Percentiles rank a stretch among this genome's conserved stretches.
Evolutionary conservation across 148 eudicot species (phyloP).

Genomic region (Fallopia convolvulus): DNA sequence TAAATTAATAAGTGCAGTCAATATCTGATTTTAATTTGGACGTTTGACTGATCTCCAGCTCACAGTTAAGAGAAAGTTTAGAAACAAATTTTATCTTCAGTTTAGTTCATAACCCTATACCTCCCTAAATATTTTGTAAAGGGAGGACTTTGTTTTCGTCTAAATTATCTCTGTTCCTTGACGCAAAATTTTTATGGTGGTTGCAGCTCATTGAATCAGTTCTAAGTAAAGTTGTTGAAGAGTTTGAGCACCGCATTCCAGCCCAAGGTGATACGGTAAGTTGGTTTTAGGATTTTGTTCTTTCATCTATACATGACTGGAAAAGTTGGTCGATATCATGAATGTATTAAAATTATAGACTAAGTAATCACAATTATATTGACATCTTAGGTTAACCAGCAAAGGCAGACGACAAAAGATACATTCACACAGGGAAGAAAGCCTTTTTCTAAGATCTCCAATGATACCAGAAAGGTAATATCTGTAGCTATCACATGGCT

Average conservation of each 20-base stretch:
- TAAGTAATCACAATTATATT: not conserved
- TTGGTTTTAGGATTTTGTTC: not conserved
- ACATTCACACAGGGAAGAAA: conserved; percentile 31
- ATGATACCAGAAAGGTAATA: conserved; percentile 39
- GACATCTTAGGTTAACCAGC: conserved; percentile 18
- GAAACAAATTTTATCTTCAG: not conserved
- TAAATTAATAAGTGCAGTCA: not conserved
- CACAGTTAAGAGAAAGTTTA: not conserved
- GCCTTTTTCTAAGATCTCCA: conserved; percentile 29
- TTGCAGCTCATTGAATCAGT: conserved; percentile 65
- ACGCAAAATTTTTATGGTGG: not conserved
- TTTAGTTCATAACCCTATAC: not conserved
- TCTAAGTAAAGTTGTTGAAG: conserved; percentile 66
- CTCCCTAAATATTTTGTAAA: not conserved
- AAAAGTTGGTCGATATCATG: not conserved
- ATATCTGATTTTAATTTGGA: not conserved
- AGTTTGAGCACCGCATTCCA: conserved; percentile 55
- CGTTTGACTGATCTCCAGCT: not conserved
- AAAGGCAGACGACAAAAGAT: conserved; percentile 47
- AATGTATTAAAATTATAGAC: not conserved
- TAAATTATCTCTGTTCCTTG: not conserved
- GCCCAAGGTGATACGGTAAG: conserved; percentile 49
- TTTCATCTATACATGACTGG: not conserved
- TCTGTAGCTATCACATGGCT: not conserved
- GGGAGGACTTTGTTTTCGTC: not conserved